These are phyloP conservation scores for Cryomyces minteri DNA, from an alignment of 495 filamentous ascomycete genomes.

Conservation along the genomic window DNA sequence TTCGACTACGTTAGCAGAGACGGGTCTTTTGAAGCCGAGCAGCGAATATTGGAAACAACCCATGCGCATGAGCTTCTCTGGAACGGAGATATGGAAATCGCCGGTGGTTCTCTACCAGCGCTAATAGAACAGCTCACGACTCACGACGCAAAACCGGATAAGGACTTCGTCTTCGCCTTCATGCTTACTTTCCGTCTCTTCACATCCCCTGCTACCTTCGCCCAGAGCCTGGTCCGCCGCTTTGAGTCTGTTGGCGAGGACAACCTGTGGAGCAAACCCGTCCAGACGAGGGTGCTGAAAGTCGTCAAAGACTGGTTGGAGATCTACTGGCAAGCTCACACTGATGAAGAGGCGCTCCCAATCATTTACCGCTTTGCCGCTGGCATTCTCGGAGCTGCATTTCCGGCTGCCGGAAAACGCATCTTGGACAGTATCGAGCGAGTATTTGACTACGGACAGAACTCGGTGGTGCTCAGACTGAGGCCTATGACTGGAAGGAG, in stretches of 20 bases:
- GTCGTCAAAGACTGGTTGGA: conserved; percentile 95
- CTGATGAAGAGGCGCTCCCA: conserved; percentile 54
- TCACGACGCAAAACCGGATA: conserved; percentile 83
- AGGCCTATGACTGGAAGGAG: conserved; percentile 83
- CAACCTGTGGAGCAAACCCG: conserved; percentile 50
- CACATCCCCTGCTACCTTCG: conserved; percentile 61
- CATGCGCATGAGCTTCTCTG: conserved; percentile 78
- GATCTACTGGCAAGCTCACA: conserved; percentile 76
- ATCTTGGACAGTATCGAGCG: conserved; percentile 63
- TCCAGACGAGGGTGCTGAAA: conserved; percentile 86
- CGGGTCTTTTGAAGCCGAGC: conserved; percentile 58
- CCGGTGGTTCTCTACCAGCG: conserved; percentile 77
- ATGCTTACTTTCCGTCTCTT: conserved; percentile 96
- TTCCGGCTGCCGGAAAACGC: conserved; percentile 64
- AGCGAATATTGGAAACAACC: conserved; percentile 65
- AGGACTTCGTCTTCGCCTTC: conserved; percentile 84
- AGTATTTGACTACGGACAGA: conserved; percentile 50
- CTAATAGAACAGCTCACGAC: conserved; percentile 87
- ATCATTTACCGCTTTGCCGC: conserved; percentile 66
- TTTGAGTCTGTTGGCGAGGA: conserved; percentile 83
- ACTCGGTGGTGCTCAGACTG: conserved; percentile 66
- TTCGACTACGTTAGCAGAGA: conserved; percentile 30
- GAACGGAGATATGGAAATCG: conserved; percentile 91
- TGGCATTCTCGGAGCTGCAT: conserved; percentile 39
- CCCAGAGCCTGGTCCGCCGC: conserved; percentile 63